These are phyloP conservation scores for Talaromyces thailandensis DNA, from an alignment of 495 filamentous ascomycete genomes.

Conservation along the genomic window DNA sequence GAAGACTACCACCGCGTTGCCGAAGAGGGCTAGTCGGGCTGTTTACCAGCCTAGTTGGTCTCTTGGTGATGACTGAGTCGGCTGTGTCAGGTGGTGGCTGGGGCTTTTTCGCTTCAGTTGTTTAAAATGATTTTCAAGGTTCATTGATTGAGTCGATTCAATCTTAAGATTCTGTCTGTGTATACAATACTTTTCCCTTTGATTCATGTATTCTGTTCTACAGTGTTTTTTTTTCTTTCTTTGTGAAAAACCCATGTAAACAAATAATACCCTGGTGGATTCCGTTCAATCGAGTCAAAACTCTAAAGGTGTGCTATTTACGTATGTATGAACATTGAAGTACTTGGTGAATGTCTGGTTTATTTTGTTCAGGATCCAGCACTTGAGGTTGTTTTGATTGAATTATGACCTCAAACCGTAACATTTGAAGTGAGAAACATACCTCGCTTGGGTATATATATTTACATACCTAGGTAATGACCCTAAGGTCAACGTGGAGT, in stretches of 20 bases:
- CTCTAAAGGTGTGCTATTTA: background rate
- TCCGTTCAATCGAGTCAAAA: background rate
- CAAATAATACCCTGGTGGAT: background rate
- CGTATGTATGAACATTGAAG: too few relatives aligned
- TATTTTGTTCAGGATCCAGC: too few relatives aligned
- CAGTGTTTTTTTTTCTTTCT: background rate
- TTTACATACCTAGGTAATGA: too few relatives aligned
- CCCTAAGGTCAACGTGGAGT: too few relatives aligned
- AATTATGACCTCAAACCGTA: too few relatives aligned
- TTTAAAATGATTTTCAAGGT: constrained; percentile 8
- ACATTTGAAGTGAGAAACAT: too few relatives aligned
- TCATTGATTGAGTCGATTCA: constrained; percentile 6
- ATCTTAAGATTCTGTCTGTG: constrained; percentile 12
- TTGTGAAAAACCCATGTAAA: background rate
- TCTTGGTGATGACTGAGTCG: constrained; percentile 12
- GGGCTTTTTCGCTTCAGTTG: background rate
- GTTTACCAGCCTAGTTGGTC: constrained; percentile 21
- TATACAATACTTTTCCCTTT: constrained; percentile 7
- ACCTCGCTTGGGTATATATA: too few relatives aligned
- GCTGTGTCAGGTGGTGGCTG: constrained; percentile 18
- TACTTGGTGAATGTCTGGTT: too few relatives aligned
- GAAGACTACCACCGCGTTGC: constrained; percentile 11
- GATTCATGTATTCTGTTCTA: background rate
- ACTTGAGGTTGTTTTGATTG: too few relatives aligned
- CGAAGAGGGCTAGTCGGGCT: constrained; percentile 10